Percentiles rank a stretch among this genome's conserved stretches.
Conservation (phyloP, 179 eudicot genomes). For the Spinacia oleracea region DNA sequence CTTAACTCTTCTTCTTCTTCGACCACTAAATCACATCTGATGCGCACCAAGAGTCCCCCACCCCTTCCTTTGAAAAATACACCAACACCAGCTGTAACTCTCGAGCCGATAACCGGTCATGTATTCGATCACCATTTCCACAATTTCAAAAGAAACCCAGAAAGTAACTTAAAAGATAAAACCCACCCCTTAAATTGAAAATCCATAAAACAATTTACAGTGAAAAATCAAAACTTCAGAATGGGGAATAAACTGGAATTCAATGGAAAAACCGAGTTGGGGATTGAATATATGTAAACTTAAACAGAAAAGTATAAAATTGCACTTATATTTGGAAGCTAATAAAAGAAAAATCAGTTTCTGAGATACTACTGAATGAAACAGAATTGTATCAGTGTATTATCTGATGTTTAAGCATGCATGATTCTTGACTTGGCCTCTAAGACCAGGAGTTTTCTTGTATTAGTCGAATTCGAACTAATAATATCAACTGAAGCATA, state of each 20-base stretch:
- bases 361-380: too few relatives aligned
- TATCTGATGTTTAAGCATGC: too few relatives aligned
- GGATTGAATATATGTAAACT: not conserved
- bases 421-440: too few relatives aligned
- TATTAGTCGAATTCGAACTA: too few relatives aligned
- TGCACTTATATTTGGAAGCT: too few relatives aligned
- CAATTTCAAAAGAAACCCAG: not conserved
- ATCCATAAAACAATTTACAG: not conserved
- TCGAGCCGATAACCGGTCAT: conserved; percentile 61
- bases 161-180: not conserved
- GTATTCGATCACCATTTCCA: conserved; percentile 55
- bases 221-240: not conserved
- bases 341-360: too few relatives aligned
- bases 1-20: conserved; percentile 83
- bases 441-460: too few relatives aligned
- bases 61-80: conserved; percentile 88
- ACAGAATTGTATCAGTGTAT: too few relatives aligned
- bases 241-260: not conserved
- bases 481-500: too few relatives aligned
- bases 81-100: conserved; percentile 85
- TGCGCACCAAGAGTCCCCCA: conserved; percentile 97
- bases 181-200: not conserved
- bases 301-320: not conserved
- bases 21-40: conserved; percentile 96
- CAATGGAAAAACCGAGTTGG: conserved; percentile 7